Evolutionary conservation across 345 rosid genomes (phyloP).

Genomic region (Cardamine chenopodiifolia): DNA sequence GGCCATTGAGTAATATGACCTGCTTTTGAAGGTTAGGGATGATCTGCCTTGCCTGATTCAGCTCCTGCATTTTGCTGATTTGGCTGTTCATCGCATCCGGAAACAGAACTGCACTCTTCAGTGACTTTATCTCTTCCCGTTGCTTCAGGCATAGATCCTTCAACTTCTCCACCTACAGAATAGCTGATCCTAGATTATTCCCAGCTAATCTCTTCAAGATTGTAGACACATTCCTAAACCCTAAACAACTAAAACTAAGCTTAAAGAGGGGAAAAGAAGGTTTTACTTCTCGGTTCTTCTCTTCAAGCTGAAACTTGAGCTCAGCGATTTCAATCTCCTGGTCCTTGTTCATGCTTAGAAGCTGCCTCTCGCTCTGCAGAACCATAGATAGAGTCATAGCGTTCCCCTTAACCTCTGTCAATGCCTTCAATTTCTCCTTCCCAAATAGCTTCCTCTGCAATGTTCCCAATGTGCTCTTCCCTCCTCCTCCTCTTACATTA

Average conservation of each 20-base stretch:
- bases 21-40: slow-evolving; percentile 83
- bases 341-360: slow-evolving; percentile 69
- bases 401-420: slow-evolving; percentile 72
- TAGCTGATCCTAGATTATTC: background rate
- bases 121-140: slow-evolving; percentile 81
- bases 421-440: slow-evolving; percentile 61
- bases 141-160: slow-evolving; percentile 89
- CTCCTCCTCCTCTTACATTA: slow-evolving; percentile 48
- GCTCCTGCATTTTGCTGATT: slow-evolving; percentile 63
- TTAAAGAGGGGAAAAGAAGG: background rate
- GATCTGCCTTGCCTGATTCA: slow-evolving; percentile 75
- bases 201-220: background rate
- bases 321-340: slow-evolving; percentile 61
- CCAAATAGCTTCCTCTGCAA: slow-evolving; percentile 87
- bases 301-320: slow-evolving; percentile 58
- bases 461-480: slow-evolving; percentile 40
- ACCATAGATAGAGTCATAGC: slow-evolving; percentile 92
- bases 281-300: slow-evolving; percentile 71
- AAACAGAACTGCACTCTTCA: slow-evolving; percentile 72
- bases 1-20: slow-evolving; percentile 85
- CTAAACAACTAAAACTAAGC: background rate
- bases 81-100: slow-evolving; percentile 70
- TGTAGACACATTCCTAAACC: background rate
- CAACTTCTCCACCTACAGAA: slow-evolving; percentile 83
- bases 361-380: slow-evolving; percentile 89